A percentile compares a stretch with the other conserved stretches of the same genome.
These are phyloP conservation scores for Euphorbia corollata DNA, from an alignment of 441 rosid species.

Conservation along the genomic window DNA sequence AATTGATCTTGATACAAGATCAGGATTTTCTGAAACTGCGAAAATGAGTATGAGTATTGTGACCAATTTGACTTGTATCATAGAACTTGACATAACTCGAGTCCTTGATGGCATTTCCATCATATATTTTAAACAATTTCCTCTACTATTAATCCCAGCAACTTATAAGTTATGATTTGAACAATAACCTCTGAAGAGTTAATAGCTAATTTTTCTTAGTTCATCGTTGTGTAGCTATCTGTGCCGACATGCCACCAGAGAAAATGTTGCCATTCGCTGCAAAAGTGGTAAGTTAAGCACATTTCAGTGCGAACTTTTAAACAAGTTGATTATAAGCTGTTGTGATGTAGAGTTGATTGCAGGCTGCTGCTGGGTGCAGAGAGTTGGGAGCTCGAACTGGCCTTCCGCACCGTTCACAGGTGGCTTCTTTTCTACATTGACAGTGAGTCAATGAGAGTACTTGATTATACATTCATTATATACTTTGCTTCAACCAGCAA, in stretches of 20 bases:
- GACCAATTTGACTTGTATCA: too few relatives aligned
- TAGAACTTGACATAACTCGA: too few relatives aligned
- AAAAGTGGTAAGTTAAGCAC: constrained; percentile 55
- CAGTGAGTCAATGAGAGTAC: neutral
- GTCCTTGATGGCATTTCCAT: neutral
- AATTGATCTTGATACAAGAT: too few relatives aligned
- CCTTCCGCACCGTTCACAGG: constrained; percentile 50
- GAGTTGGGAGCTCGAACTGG: constrained; percentile 77
- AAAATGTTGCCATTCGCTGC: constrained; percentile 76
- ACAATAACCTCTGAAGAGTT: too few relatives aligned
- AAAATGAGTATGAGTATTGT: too few relatives aligned
- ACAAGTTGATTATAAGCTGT: neutral
- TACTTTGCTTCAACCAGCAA: neutral
- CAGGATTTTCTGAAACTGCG: too few relatives aligned
- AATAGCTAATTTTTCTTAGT: neutral
- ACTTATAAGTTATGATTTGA: too few relatives aligned
- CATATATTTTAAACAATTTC: too few relatives aligned
- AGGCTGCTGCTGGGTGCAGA: constrained; percentile 77
- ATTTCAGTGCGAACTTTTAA: neutral
- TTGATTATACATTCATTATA: neutral
- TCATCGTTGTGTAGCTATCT: constrained; percentile 43
- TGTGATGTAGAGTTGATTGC: constrained; percentile 24
- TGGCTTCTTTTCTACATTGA: constrained; percentile 37
- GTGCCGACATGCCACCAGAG: constrained; percentile 62
- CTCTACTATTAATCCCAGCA: too few relatives aligned